phyloP scores from a whole-genome alignment of 2,329 filamentous ascomycete species.

The Aspergillus luchuensis region DNA sequence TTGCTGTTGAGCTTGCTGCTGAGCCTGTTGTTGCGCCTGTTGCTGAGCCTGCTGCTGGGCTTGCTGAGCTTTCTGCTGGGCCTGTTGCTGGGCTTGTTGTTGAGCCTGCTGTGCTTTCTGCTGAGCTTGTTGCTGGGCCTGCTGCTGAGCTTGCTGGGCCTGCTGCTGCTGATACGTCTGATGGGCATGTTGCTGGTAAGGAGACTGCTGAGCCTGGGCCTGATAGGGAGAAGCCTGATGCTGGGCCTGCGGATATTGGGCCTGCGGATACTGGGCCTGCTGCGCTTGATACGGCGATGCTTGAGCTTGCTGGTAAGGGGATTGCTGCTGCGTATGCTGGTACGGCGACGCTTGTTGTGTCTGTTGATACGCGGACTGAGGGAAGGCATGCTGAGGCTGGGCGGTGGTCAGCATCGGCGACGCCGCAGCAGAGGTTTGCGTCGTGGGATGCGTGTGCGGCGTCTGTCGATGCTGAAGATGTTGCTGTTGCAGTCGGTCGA shows the following conservation, averaged over 20 bases:
- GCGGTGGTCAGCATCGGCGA: slow-evolving; percentile 23
- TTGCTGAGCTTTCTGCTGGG: slow-evolving; percentile 6
- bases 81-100: slow-evolving; percentile 8
- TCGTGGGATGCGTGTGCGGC: slow-evolving; percentile 17
- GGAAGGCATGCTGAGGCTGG: slow-evolving; percentile 21
- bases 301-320: slow-evolving; percentile 13
- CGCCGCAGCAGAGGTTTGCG: slow-evolving; percentile 17
- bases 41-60: background rate
- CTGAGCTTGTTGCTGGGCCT: slow-evolving; percentile 19
- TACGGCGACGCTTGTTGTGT: slow-evolving; percentile 8
- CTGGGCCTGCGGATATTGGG: slow-evolving; percentile 22
- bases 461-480: slow-evolving; percentile 30
- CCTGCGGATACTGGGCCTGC: slow-evolving; percentile 7
- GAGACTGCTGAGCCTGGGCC: slow-evolving; percentile 19
- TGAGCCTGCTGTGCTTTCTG: slow-evolving; percentile 19
- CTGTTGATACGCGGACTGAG: slow-evolving; percentile 11
- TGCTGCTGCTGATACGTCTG: slow-evolving; percentile 14
- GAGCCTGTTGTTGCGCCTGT: slow-evolving; percentile 1
- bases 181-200: slow-evolving; percentile 20
- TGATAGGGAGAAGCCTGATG: slow-evolving; percentile 21
- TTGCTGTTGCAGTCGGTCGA: slow-evolving; percentile 34
- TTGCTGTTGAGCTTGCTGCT: background rate
- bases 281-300: slow-evolving; percentile 15
- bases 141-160: slow-evolving; percentile 11
- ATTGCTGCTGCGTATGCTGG: slow-evolving; percentile 7